Base-by-base conservation (phyloP, 768 basidiomycete genomes). In the Holtermannia corniformis region DNA sequence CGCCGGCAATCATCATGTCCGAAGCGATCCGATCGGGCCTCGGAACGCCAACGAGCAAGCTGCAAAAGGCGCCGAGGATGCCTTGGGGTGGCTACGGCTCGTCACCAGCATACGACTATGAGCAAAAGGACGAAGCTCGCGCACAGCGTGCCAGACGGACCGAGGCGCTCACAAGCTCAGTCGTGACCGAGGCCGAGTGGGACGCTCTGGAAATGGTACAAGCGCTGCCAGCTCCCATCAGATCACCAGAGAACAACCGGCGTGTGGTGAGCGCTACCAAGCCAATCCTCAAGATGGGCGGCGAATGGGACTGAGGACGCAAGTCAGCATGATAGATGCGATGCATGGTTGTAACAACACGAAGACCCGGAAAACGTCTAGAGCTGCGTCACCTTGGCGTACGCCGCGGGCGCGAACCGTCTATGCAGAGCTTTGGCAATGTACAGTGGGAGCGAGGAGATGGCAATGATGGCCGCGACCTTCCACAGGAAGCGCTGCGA, bases 401-500 rank as follows among this genome's bases (percentile, higher is more conserved):
- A 93, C 45, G 85, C 85, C 42, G 93, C 90, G 43, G 95, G 95
- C 13, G 90, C 85, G 51, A 97, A 76, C 70, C 85, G 79, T 75
- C 83, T 82, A 62, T 84, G 82, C 61, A 93, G 82, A 55, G 85
- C 69, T 73, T 95, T 97, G 76, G 93, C 81, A 60, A 93, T 78
- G 69, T 86, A 95, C 41, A 99, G 74, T 4, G 95, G 95, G 56
- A 93, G 76, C 5, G 91, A 86, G 61, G 90, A 93, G 73, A 99
- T 80, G 5, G 86, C 89, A 2, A 99, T 91, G 64, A 97, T 95
- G 44, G 93, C 81, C 0, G 86, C 86, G 12, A 95, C 87, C 74
- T 96, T 97, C 88, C 87, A 92, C 20, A 83, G 81, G 74, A 96
- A 99, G 21, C 81, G 80, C 27, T 81, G 67, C 3, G 93, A 88